Evolutionary conservation across 805 yeast genomes (phyloP), one percentile per base, ranked within the genome.

Genomic region (Pichia deserticola): DNA sequence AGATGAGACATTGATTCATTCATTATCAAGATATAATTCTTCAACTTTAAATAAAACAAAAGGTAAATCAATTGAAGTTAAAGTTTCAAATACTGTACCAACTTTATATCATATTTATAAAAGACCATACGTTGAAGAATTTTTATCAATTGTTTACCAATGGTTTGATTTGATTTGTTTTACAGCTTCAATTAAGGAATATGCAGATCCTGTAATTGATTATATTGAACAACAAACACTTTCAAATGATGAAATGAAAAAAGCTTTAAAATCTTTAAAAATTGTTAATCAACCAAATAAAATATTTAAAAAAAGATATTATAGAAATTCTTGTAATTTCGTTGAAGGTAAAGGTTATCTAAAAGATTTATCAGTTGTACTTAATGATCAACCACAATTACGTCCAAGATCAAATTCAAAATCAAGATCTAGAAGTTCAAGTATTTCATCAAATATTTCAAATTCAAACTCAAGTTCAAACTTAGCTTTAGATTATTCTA

Each of bases 181-280:
- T 72, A 93, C 99, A 0, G 99, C 99, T 2, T 85, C 95, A 38
- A 90, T 93, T 53, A 80, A 82, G 64, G 96, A 89, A 62, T 93
- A 93, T 61, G 98, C 99, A 0, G 99, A 93, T 61, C 98, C 99
- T 0, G 95, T 93, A 45, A 87, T 93, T 47, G 92, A 92, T 66
- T 87, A 90, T 82, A 72, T 92, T 25, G 98, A 92, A 64, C 74
- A 76, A 58, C 87, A 84, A 49, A 69, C 61, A 29, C 42, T 59
- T 58, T 68, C 59, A 12, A 62, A 58, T 40, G 64, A 62, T 48
- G 55, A 56, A 32, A 56, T 66, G 15, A 55, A 54, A 36, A 41
- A 44, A 30, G 20, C 49, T 9, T 20, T 44, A n/a, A 40, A 44
- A 36, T 30, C 25, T 11, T 25, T 34, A 29, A 35, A 39, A 35